Percentiles rank a stretch among this genome's conserved stretches.
Conservation (phyloP, 2,329 filamentous ascomycete species). For the Sporothrix curviconia region DNA sequence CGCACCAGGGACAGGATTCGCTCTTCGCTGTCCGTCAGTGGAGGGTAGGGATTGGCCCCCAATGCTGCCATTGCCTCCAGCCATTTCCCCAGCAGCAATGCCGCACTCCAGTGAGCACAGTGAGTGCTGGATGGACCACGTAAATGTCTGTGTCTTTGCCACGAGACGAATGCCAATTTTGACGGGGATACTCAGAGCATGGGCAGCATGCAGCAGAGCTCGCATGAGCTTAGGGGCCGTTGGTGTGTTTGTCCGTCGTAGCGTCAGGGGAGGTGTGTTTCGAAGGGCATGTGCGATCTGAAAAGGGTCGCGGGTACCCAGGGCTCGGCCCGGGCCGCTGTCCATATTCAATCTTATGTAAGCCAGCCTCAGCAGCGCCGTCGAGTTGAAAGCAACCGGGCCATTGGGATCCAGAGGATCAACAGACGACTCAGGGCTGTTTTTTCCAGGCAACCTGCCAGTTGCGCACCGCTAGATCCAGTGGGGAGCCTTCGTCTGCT, state of each 20-base stretch:
- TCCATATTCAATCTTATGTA: slow-evolving; percentile 32
- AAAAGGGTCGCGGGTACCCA: slow-evolving; percentile 39
- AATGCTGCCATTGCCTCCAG: slow-evolving; percentile 19
- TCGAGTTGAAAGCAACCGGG: slow-evolving; percentile 45
- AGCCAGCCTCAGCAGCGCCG: slow-evolving; percentile 26
- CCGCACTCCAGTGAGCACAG: slow-evolving; percentile 48
- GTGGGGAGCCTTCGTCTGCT: slow-evolving; percentile 35
- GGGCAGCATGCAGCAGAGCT: slow-evolving; percentile 46
- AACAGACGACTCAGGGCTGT: slow-evolving; percentile 45
- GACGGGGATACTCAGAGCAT: slow-evolving; percentile 48
- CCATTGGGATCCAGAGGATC: slow-evolving; percentile 47
- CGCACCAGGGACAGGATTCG: slow-evolving; percentile 33
- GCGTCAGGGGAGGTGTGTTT: slow-evolving; percentile 32
- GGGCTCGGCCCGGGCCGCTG: slow-evolving; percentile 37
- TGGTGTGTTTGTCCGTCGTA: slow-evolving; percentile 26
- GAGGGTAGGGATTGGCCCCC: neutral
- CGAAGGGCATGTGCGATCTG: slow-evolving; percentile 40
- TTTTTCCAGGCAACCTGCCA: slow-evolving; percentile 49
- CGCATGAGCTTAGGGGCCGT: slow-evolving; percentile 36
- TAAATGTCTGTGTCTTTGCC: slow-evolving; percentile 45
- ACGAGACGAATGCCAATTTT: slow-evolving; percentile 47
- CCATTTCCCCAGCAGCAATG: slow-evolving; percentile 35
- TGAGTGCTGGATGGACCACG: slow-evolving; percentile 50
- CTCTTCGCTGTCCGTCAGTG: slow-evolving; percentile 36
- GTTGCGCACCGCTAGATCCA: slow-evolving; percentile 40